These are phyloP conservation scores for Albugo laibachii DNA, from an alignment of 352 stramenopile genomes.

Conservation along the genomic window DNA sequence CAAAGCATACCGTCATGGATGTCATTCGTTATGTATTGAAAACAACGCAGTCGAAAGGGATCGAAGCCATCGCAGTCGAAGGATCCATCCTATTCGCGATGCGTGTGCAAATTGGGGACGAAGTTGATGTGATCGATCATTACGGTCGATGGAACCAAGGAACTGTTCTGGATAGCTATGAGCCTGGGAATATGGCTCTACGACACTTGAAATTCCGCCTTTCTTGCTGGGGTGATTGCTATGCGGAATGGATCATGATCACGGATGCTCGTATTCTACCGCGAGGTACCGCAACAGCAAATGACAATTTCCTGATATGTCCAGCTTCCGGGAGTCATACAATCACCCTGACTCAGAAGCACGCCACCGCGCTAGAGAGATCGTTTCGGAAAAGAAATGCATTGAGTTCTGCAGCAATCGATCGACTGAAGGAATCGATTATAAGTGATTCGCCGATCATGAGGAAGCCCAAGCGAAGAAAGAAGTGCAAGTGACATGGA, in stretches of 20 bases:
- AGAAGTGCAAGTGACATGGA: too few species aligned
- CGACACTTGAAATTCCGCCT: constrained; percentile 54
- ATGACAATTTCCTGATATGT: background rate
- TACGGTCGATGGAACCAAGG: constrained; percentile 70
- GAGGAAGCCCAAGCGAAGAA: too few species aligned
- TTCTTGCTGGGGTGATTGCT: constrained; percentile 30
- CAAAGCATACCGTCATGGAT: constrained; percentile 18
- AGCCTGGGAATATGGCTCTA: constrained; percentile 13
- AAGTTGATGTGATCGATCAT: constrained; percentile 57
- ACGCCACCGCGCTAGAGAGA: too few species aligned
- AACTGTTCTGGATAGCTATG: constrained; percentile 37
- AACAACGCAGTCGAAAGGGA: constrained; percentile 5
- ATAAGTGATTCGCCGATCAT: too few species aligned
- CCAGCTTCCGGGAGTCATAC: too few species aligned
- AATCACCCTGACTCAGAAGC: too few species aligned
- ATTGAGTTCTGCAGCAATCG: too few species aligned
- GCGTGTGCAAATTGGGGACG: constrained; percentile 27
- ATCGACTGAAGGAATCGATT: too few species aligned
- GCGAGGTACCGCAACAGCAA: constrained; percentile 31
- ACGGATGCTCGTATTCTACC: constrained; percentile 53
- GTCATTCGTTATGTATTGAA: constrained; percentile 29
- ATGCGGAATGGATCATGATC: constrained; percentile 46
- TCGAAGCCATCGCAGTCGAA: constrained; percentile 15
- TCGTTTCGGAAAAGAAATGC: too few species aligned
- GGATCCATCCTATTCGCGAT: constrained; percentile 23